Conservation (phyloP, 2,329 filamentous ascomycete species). For the Calonectria honghensis region DNA sequence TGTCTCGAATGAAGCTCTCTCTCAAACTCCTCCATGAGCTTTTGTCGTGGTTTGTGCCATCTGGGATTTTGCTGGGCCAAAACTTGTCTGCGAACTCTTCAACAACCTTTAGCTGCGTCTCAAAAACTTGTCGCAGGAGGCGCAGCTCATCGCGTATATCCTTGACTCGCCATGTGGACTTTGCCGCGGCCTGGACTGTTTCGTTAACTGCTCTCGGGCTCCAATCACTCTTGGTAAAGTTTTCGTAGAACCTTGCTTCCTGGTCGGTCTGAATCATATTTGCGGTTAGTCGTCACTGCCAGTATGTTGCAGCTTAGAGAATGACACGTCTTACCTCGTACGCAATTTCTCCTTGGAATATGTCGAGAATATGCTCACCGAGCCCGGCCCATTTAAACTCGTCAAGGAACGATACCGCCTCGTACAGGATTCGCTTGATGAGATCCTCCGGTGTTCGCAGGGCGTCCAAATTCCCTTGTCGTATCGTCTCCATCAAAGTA, state of each 20-base stretch:
- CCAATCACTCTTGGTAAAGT: constrained; percentile 15
- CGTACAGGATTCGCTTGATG: constrained; percentile 37
- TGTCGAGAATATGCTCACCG: constrained; percentile 42
- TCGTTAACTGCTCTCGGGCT: neutral
- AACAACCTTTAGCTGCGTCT: constrained; percentile 38
- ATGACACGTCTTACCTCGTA: neutral
- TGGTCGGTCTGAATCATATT: neutral
- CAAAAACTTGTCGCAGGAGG: constrained; percentile 38
- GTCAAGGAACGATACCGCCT: constrained; percentile 37
- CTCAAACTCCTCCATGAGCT: constrained; percentile 28
- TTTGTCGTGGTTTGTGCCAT: neutral
- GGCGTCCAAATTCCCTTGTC: constrained; percentile 37
- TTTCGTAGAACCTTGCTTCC: constrained; percentile 31
- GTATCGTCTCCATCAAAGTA: constrained; percentile 44
- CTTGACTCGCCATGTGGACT: constrained; percentile 33
- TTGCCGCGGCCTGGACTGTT: neutral
- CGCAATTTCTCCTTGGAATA: constrained; percentile 41
- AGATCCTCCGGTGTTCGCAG: constrained; percentile 36
- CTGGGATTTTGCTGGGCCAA: constrained; percentile 25
- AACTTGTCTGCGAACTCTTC: constrained; percentile 37
- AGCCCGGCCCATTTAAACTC: constrained; percentile 45
- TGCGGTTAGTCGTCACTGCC: neutral
- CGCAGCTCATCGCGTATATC: constrained; percentile 44
- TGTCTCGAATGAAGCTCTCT: constrained; percentile 16
- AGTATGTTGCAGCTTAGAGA: no score